Evolutionary conservation across 2,329 filamentous ascomycete species (phyloP), one percentile per base, ranked within the genome.

Genomic region (Plectosphaerella cucumerina): DNA sequence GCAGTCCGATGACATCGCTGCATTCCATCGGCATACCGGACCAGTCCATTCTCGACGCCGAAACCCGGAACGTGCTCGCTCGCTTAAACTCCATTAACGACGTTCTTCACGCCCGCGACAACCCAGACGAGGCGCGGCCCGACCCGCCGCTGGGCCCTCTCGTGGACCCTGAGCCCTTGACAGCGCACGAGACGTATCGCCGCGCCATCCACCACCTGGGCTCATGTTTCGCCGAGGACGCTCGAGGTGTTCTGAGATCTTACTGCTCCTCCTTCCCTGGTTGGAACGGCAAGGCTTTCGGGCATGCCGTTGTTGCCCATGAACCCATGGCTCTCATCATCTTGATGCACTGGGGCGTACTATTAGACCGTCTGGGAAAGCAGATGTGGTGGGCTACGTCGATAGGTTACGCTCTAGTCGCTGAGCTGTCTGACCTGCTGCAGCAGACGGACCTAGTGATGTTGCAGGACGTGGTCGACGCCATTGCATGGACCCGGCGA

Each of bases 321-420:
- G 66, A 71, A 21, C 69, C 68, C 0, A 59, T 72, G 41, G 62
- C 67, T 15, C 48, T 72, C 33, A 62, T 71, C 14, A 58, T 71
- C 3, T 53, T 70, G 49, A 59, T 70, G 59, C 65, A 69, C 44
- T 72, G 69, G 67, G 61, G 63, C 1, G 66, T 71, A 17, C 58
- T 70, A 48, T 54, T 71, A 12, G 53, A 64, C 8, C 44, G 49
- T 3, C n/a, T 56, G 9, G 56, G 59, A n/a, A 15, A 45, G 18
- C 44, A 52, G 21, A 53, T 41, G 35, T 68, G 64, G 64, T 65
- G 60, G 60, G 52, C 54, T 6, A 47, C 34, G 11, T 39, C 56
- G 1, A 45, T 62, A 4, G 60, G 62, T 8, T 39, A 23, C 43
- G 47, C 51, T n/a, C 50, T 67, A 11, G 62, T 58, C 2, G 23